phyloP scores from a whole-genome alignment of 768 basidiomycete genomes.

The Pilatotrama ljubarskyi region DNA sequence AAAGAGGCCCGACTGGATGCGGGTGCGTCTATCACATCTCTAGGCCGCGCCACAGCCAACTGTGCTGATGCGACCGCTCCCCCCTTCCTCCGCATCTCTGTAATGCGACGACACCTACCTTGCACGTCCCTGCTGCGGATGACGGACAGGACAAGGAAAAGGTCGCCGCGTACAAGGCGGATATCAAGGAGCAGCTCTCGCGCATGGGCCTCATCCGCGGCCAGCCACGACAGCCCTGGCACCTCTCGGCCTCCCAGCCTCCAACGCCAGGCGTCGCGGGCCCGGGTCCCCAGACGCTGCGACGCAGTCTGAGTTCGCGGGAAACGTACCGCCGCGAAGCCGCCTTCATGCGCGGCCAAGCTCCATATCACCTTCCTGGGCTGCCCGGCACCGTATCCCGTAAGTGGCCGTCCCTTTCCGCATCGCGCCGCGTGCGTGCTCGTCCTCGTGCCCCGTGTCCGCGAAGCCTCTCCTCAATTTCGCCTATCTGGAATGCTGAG shows the following conservation, averaged over 20 bases:
- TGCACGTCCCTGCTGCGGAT: slow-evolving; percentile 21
- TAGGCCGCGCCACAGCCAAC: slow-evolving; percentile 18
- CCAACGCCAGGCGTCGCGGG: slow-evolving; percentile 21
- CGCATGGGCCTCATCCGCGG: slow-evolving; percentile 80
- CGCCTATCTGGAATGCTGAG: slow-evolving; percentile 1
- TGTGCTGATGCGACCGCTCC: slow-evolving; percentile 9
- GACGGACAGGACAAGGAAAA: slow-evolving; percentile 70
- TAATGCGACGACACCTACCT: slow-evolving; percentile 1
- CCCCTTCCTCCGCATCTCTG: slow-evolving; percentile 1
- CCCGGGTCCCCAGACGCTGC: slow-evolving; percentile 21
- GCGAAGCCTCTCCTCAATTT: slow-evolving; percentile 10
- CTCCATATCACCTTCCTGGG: slow-evolving; percentile 15
- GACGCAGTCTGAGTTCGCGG: slow-evolving; percentile 16
- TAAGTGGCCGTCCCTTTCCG: slow-evolving; percentile 12
- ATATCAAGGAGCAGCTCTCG: slow-evolving; percentile 79
- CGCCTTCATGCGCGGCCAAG: slow-evolving; percentile 1
- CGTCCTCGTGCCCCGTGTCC: slow-evolving; percentile 14
- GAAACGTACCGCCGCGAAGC: slow-evolving; percentile 12
- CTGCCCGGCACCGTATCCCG: slow-evolving; percentile 13
- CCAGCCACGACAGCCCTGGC: slow-evolving; percentile 54
- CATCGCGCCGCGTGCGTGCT: slow-evolving; percentile 1
- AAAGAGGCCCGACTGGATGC: slow-evolving; percentile 87
- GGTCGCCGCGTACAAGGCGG: slow-evolving; percentile 80
- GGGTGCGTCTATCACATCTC: slow-evolving; percentile 47
- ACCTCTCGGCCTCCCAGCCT: slow-evolving; percentile 15